Base-by-base conservation (phyloP, 371 early-diverging fungal species). In the Synchytrium microbalum region DNA sequence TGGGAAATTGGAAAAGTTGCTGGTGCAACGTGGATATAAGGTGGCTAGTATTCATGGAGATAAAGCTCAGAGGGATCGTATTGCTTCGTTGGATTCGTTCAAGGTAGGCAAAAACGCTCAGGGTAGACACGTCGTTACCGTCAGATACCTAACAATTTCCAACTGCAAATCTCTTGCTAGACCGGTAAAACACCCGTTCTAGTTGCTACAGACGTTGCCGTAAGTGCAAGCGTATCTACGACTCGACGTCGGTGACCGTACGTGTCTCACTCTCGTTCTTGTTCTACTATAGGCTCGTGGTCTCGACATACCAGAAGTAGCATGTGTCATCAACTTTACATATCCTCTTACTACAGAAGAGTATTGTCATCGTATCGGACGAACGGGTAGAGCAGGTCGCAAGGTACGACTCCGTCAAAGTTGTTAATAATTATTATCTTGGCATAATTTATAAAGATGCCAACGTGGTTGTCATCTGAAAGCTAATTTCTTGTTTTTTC, bases 261-360 rank as follows among this genome's bases (percentile, higher is more conserved):
- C 16, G 46, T 25, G 26, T 60, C 10, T 23, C 10, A 60, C 51
- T 51, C 23, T 51, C 23, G 10, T 25, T 73, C 71, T 63, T 56
- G 62, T n/a, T n/a, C 67, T 76, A 64, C 32, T 80, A 46, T 3
- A 72, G 80, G 74, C 77, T 1, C 68, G 86, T 63, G 86, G 86
- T 5, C 64, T 93, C 33, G 97, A 97, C 76, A 92, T 96, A 64
- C 80, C 89, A 25, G 91, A 91, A 67, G 92, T 98, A 59, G 87
- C 90, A 63, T 91, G 92, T 69, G 94, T 93, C 54, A 92, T 93
- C 60, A 90, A 95, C 69, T 96, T 88, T 72, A 96, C 95, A 71
- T 95, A 96, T 90, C 98, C 98, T 55, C 90, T 89, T 59, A 91
- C 91, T 70, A 93, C 95, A 69, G 98, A 98, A 79, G 95, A 93